Evolutionary conservation across 768 basidiomycete species (phyloP), one percentile per base, ranked within the genome.

Genomic region (Termitomyces sp.): DNA sequence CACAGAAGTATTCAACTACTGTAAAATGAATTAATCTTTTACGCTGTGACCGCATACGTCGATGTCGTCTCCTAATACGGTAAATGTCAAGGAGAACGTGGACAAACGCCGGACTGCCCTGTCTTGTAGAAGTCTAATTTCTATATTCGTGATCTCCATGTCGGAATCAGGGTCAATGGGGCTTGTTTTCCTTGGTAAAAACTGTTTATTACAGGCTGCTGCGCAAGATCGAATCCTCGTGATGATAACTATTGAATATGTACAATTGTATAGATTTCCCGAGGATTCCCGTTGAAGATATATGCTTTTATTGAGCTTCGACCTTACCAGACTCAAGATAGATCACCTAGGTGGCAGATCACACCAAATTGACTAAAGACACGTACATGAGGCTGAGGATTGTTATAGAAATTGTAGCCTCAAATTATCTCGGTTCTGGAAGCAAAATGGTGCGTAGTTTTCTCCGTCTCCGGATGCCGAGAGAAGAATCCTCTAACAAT

Each of bases 111-210:
- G 4, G 22, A 43, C 13, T 22, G 20, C 4, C 10, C 42, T 43
- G 20, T 43, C 12, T 24, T n/a, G 13, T 44, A 9, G 13, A 44
- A 43, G 42, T 22, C 5, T 30, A 18, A 40, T 12, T 12, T 46
- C 30, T 47, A 36, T 32, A 51, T 43, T 32, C 10, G 10, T 43
- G 33, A 57, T 60, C 52, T 56, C 59, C 51, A 56, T 56, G 32
- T 53, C 43, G 53, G 58, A 55, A 8, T 55, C 59, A 53, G 55
- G 59, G 59, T 60, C 39, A 27, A 50, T n/a, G 27, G 54, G 8
- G 8, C n/a, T 27, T 14, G 22, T 3, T 30, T 20, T 18, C 13
- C 18, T 20, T 22, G 26, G 18, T 9, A 8, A 49, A 22, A 42
- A 13, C 12, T 10, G 24, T 16, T 20, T 30, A 30, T 30, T 7